Base-by-base conservation (phyloP, 2,329 filamentous ascomycete genomes). In the Thelonectria discophora region DNA sequence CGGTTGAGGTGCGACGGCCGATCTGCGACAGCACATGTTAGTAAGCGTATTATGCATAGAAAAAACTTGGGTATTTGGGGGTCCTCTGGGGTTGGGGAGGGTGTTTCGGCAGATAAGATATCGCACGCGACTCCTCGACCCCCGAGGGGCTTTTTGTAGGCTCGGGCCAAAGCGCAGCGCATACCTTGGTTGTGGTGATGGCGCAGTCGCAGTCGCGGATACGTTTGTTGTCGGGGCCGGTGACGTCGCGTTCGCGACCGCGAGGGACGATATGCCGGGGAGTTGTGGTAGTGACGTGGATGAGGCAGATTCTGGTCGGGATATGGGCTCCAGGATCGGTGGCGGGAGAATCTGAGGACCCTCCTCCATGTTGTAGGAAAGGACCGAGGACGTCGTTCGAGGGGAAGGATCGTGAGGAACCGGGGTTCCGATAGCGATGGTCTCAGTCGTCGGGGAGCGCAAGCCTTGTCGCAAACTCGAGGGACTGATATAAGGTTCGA, bases 121-220 rank as follows among this genome's bases (percentile, higher is more conserved):
- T 53, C 48, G 43, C 48, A 39, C 58, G 52, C 58, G 52, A 50
- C 52, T 55, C 39, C 51, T 13, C n/a, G 32, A 50, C 40, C 20
- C 58, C 49, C 37, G 30, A 48, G 47, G 52, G 39, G 50, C 49
- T n/a, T 18, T 30, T 40, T 39, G 50, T 47, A 34, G 58, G 27
- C 17, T 40, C 30, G 48, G 32, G 8, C 32, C 53, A 55, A 49
- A 30, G 54, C 24, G 58, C 42, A 61, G n/a, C 40, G 43, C 81
- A 74, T 75, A 85, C 83, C 80, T 81, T 65, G 78, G 64, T 65
- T 83, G 82, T 45, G 81, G 78, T 55, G 82, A 78, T n/a, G n/a
- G n/a, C n/a, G n/a, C n/a, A 66, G 72, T 46, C n/a, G 46, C 40
- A 21, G 17, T 20, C 13, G 39, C 77, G 10, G 75, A 71, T 17